Evolutionary conservation across 2,329 filamentous ascomycete genomes (phyloP).

Genomic region (Aspergillus unguis): DNA sequence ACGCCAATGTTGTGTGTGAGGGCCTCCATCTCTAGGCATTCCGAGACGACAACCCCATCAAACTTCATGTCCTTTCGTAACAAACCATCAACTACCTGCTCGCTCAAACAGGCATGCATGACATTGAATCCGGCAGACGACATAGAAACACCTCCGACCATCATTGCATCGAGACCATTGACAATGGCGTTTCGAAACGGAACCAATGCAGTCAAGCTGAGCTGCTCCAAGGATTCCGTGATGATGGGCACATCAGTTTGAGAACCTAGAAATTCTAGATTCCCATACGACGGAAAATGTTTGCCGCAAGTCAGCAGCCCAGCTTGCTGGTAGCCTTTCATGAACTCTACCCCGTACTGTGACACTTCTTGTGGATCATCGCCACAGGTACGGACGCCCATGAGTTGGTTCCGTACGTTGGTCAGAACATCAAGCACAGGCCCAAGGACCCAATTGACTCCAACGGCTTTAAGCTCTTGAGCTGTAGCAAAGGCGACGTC

Average conservation of each 20-base stretch:
- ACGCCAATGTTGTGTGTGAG: constrained; percentile 96
- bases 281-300: constrained; percentile 94
- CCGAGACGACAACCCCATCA: constrained; percentile 86
- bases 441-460: constrained; percentile 92
- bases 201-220: constrained; percentile 86
- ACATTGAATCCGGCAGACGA: constrained; percentile 88
- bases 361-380: constrained; percentile 96
- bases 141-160: constrained; percentile 92
- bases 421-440: constrained; percentile 92
- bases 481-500: constrained; percentile 90
- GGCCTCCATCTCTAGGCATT: constrained; percentile 95
- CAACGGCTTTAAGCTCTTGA: constrained; percentile 85
- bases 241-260: constrained; percentile 92
- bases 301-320: constrained; percentile 88
- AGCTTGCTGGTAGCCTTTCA: constrained; percentile 89
- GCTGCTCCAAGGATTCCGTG: constrained; percentile 86
- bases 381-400: constrained; percentile 83
- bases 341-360: constrained; percentile 82
- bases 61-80: constrained; percentile 87
- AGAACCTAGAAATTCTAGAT: constrained; percentile 87
- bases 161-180: constrained; percentile 87
- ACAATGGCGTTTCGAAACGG: constrained; percentile 88
- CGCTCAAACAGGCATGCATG: constrained; percentile 89
- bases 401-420: constrained; percentile 83
- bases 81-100: constrained; percentile 88